These are phyloP conservation scores for Venturia oleaginea DNA, from an alignment of 2,329 filamentous ascomycete genomes.

Conservation along the genomic window DNA sequence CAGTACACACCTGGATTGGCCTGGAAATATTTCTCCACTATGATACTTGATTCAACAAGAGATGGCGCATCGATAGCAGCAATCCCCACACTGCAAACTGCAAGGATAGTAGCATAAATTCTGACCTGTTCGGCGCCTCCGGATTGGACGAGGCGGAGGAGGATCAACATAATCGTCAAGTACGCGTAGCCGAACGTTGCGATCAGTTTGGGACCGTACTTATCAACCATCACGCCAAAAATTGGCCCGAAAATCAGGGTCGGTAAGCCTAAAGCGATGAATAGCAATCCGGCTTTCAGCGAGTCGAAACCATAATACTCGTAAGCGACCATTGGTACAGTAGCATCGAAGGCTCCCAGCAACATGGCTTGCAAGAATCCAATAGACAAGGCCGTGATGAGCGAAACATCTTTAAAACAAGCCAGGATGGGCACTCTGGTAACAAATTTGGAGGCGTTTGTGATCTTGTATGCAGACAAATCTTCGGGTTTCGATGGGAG, in stretches of 20 bases:
- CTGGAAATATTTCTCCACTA: constrained; percentile 47
- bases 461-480: constrained; percentile 32
- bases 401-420: constrained; percentile 26
- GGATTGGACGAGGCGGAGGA: constrained; percentile 26
- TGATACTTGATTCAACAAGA: constrained; percentile 48
- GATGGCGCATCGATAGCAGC: constrained; percentile 45
- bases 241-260: constrained; percentile 38
- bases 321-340: constrained; percentile 36
- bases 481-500: constrained; percentile 17
- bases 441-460: constrained; percentile 30
- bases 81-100: constrained; percentile 37
- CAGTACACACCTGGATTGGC: constrained; percentile 34
- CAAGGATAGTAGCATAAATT: constrained; percentile 2
- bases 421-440: constrained; percentile 41
- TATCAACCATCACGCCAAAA: constrained; percentile 40
- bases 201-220: constrained; percentile 35
- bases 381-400: constrained; percentile 28
- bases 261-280: constrained; percentile 35
- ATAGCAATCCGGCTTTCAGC: constrained; percentile 35
- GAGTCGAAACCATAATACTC: constrained; percentile 37
- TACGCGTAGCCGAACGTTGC: constrained; percentile 35
- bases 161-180: constrained; percentile 33
- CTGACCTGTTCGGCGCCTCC: constrained; percentile 17
- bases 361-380: constrained; percentile 35
- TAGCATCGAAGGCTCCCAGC: constrained; percentile 38